Conservation (phyloP, 306 rosid genomes). For the Cucurbita argyrosperma region DNA sequence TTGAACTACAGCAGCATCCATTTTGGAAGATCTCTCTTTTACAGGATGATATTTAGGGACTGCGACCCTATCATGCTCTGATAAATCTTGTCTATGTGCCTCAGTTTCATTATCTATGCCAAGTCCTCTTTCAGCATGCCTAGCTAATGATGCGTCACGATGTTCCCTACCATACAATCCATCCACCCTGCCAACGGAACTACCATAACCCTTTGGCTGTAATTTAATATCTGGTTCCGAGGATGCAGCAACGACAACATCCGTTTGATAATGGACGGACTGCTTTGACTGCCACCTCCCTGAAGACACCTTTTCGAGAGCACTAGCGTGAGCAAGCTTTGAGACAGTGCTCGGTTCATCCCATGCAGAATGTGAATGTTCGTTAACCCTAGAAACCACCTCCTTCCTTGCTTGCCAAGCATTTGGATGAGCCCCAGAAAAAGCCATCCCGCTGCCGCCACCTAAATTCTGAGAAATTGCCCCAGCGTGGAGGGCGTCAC, state of each 20-base stretch:
- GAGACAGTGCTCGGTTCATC: constrained; percentile 56
- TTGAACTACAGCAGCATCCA: constrained; percentile 25
- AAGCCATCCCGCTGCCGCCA: constrained; percentile 32
- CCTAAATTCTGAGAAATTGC: constrained; percentile 30
- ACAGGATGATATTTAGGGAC: constrained; percentile 26
- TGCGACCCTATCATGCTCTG: constrained; percentile 26
- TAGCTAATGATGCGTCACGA: constrained; percentile 39
- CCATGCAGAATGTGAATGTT: constrained; percentile 45
- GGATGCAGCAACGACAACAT: constrained; percentile 36
- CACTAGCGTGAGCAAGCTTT: constrained; percentile 82
- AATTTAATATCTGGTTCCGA: constrained; percentile 30
- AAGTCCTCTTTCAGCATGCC: constrained; percentile 42
- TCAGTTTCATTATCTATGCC: constrained; percentile 26
- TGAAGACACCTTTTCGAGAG: constrained; percentile 84
- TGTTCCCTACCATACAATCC: constrained; percentile 25
- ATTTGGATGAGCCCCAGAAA: constrained; percentile 38
- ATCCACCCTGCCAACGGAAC: constrained; percentile 25
- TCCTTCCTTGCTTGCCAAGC: constrained; percentile 82
- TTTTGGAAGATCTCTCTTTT: constrained; percentile 21
- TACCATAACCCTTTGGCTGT: constrained; percentile 21
- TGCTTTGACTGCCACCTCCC: constrained; percentile 88
- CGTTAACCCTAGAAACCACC: constrained; percentile 27
- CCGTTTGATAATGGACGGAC: constrained; percentile 37
- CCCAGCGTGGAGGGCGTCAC: constrained; percentile 24
- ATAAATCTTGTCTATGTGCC: constrained; percentile 43